phyloP scores from a whole-genome alignment of 306 rosid species.

The Vigna mungo region DNA sequence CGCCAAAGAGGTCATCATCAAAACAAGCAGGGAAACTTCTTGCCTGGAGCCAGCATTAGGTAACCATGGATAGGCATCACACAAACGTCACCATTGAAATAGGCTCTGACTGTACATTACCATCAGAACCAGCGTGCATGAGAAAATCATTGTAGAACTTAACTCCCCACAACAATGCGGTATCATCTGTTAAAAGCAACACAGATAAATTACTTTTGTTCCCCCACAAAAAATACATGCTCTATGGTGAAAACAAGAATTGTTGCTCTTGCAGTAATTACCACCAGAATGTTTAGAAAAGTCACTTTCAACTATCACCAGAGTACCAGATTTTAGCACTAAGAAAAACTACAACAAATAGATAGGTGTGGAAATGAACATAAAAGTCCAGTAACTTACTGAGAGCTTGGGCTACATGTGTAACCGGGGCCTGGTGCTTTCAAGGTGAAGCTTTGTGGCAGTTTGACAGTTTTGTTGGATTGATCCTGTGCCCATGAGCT shows the following conservation, averaged over 20 bases:
- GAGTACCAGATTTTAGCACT: too few relatives aligned
- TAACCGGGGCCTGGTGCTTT: too few relatives aligned
- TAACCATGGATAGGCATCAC: conserved; percentile 80
- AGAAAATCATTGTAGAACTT: conserved; percentile 91
- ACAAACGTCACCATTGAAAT: conserved; percentile 91
- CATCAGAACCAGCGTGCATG: conserved; percentile 72
- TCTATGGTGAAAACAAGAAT: conserved; percentile 21
- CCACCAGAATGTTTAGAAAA: conserved; percentile 1
- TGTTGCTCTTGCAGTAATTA: conserved; percentile 12
- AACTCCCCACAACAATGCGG: conserved; percentile 92
- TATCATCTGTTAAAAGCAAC: conserved; percentile 76
- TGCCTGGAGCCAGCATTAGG: conserved; percentile 64
- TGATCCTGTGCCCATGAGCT: too few relatives aligned
- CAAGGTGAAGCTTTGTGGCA: too few relatives aligned
- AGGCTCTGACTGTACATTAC: conserved; percentile 91
- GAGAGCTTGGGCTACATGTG: too few relatives aligned
- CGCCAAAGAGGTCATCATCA: conserved; percentile 50
- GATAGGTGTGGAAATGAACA: too few relatives aligned
- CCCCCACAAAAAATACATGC: conserved; percentile 1
- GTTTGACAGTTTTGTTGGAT: too few relatives aligned
- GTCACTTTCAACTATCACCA: neutral
- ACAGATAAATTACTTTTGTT: conserved; percentile 25
- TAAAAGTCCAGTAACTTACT: too few relatives aligned
- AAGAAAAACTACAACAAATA: too few relatives aligned
- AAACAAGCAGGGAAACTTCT: conserved; percentile 50